These are phyloP conservation scores for Mycena amicta DNA, from an alignment of 768 basidiomycete genomes.

Conservation along the genomic window DNA sequence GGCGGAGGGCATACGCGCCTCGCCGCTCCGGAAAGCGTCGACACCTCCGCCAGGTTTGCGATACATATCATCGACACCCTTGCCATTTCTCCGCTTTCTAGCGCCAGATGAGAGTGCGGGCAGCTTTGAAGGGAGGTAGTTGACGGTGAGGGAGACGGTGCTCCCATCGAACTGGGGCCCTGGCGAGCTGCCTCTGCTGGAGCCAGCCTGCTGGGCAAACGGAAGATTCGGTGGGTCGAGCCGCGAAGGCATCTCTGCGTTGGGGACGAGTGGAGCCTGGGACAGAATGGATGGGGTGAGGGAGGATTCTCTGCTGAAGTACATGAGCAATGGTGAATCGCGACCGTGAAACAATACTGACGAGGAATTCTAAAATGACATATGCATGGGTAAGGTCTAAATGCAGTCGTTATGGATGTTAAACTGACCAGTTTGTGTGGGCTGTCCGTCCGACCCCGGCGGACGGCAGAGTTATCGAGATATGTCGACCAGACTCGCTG, in stretches of 20 bases:
- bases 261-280: conserved; percentile 52
- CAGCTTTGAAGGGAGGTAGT: conserved; percentile 81
- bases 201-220: conserved; percentile 29
- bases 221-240: conserved; percentile 40
- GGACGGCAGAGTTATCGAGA: conserved; percentile 28
- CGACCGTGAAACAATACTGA: conserved; percentile 14
- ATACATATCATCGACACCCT: conserved; percentile 34
- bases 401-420: conserved; percentile 25
- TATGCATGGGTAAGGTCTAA: conserved; percentile 4
- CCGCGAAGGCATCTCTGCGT: conserved; percentile 37
- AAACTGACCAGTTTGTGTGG: conserved; percentile 19
- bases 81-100: conserved; percentile 37
- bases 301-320: conserved; percentile 31
- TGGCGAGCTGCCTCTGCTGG: conserved; percentile 24
- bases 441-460: conserved; percentile 16
- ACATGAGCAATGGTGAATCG: conserved; percentile 6
- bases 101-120: conserved; percentile 51
- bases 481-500: conserved; percentile 48
- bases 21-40: conserved; percentile 61
- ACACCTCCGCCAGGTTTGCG: conserved; percentile 73
- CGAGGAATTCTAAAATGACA: conserved; percentile 20
- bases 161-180: conserved; percentile 22
- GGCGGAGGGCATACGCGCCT: conserved; percentile 52
- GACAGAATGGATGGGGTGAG: conserved; percentile 48
- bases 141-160: conserved; percentile 53